Evolutionary conservation across 345 rosid genomes (phyloP).

Genomic region (Sapria himalayana): DNA sequence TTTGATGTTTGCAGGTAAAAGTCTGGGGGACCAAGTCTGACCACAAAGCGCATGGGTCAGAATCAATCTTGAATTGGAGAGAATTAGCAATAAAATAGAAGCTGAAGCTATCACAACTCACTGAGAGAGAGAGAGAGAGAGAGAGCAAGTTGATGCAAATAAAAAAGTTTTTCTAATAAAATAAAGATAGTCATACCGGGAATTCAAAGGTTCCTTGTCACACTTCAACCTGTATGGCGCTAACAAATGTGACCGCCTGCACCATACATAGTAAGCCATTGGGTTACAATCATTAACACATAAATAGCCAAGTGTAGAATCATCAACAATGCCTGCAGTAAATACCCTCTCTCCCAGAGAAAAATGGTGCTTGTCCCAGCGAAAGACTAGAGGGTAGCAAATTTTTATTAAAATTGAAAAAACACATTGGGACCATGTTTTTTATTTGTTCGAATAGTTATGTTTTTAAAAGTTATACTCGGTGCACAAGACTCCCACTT

Average conservation of each 20-base stretch:
- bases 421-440: too few relatives aligned
- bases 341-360: neutral
- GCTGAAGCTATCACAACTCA: constrained; percentile 5
- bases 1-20: constrained; percentile 67
- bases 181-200: constrained; percentile 27
- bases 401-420: too few relatives aligned
- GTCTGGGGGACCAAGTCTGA: constrained; percentile 93
- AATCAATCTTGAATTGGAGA: too few relatives aligned
- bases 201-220: constrained; percentile 67
- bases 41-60: too few relatives aligned
- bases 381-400: too few relatives aligned
- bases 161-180: neutral
- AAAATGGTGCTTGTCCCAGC: neutral
- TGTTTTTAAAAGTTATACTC: too few relatives aligned
- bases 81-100: too few relatives aligned
- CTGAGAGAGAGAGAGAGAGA: constrained; percentile 6
- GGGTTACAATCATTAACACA: neutral
- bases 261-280: constrained; percentile 6
- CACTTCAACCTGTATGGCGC: constrained; percentile 80
- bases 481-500: too few relatives aligned
- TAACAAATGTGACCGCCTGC: constrained; percentile 57
- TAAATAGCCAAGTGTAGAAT: neutral
- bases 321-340: neutral
- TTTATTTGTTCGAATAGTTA: too few relatives aligned
- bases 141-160: constrained; percentile 1